Evolutionary conservation across 768 basidiomycete genomes (phyloP).

Genomic region (Cyclocybe cylindracea): DNA sequence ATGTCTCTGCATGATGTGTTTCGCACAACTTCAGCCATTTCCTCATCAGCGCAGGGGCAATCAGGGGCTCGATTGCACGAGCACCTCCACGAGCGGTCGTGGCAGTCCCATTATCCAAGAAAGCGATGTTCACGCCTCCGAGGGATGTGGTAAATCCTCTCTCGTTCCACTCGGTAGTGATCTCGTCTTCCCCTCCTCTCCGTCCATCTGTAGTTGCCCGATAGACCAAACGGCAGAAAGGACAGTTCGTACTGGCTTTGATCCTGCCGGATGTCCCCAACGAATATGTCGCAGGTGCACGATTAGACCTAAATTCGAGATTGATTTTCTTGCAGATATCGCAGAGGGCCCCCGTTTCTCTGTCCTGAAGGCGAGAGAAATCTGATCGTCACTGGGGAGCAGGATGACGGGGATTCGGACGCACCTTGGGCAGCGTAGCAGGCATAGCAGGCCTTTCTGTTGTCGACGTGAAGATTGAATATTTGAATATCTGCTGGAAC

Average conservation of each 20-base stretch:
- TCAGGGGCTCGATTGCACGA: neutral
- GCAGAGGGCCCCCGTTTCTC: neutral
- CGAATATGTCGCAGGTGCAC: neutral
- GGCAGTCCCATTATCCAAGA: conserved; percentile 3
- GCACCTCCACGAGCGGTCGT: neutral
- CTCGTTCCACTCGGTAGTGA: neutral
- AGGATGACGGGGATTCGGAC: no score
- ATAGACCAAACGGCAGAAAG: conserved; percentile 1
- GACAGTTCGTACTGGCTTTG: neutral
- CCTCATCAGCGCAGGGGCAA: neutral
- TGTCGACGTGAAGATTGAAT: no score
- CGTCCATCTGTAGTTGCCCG: neutral
- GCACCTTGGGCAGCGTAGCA: no score
- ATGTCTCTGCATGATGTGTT: neutral
- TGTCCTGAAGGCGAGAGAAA: no score
- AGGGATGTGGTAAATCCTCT: neutral
- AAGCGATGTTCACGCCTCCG: neutral
- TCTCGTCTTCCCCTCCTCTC: neutral
- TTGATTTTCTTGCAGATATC: neutral
- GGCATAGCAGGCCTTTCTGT: no score
- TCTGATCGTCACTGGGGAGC: no score
- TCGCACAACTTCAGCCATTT: conserved; percentile 4
- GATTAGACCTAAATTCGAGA: neutral
- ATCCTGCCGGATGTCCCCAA: neutral
- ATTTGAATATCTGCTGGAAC: no score